These are phyloP conservation scores for Streptanthus diversifolius DNA, from an alignment of 345 rosid species.

Conservation along the genomic window DNA sequence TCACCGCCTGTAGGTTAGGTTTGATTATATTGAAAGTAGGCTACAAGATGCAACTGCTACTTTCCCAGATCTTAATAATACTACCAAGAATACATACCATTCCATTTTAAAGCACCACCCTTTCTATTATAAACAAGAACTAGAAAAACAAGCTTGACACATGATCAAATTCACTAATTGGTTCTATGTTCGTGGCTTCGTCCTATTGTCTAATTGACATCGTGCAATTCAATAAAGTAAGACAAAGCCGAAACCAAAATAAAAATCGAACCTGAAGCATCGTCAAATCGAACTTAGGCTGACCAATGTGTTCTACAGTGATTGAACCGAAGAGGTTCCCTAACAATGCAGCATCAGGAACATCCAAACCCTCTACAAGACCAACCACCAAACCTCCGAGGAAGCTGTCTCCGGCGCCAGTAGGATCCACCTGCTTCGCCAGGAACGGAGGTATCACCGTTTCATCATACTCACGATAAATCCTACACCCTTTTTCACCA, in stretches of 20 bases:
- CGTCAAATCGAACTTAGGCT: slow-evolving; percentile 59
- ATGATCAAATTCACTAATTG: background rate
- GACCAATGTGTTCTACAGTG: slow-evolving; percentile 87
- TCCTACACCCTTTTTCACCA: slow-evolving; percentile 78
- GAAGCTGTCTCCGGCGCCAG: slow-evolving; percentile 96
- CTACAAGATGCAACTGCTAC: background rate
- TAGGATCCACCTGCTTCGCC: slow-evolving; percentile 85
- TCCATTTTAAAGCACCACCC: background rate
- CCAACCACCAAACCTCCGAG: slow-evolving; percentile 82
- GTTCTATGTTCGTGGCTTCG: background rate
- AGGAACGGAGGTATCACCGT: slow-evolving; percentile 50
- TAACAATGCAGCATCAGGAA: slow-evolving; percentile 86
- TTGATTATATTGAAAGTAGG: background rate
- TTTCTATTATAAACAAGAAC: background rate
- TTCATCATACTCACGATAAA: slow-evolving; percentile 51
- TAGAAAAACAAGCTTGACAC: background rate
- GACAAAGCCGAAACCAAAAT: background rate
- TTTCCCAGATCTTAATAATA: too few relatives aligned
- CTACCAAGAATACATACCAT: too few relatives aligned
- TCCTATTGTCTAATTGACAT: background rate
- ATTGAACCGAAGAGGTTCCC: slow-evolving; percentile 89
- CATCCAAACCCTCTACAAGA: slow-evolving; percentile 66
- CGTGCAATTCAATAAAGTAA: background rate
- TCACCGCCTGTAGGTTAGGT: too few relatives aligned
- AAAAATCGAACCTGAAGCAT: slow-evolving; percentile 61